phyloP scores from a whole-genome alignment of 768 basidiomycete species.

The Mycena metata region DNA sequence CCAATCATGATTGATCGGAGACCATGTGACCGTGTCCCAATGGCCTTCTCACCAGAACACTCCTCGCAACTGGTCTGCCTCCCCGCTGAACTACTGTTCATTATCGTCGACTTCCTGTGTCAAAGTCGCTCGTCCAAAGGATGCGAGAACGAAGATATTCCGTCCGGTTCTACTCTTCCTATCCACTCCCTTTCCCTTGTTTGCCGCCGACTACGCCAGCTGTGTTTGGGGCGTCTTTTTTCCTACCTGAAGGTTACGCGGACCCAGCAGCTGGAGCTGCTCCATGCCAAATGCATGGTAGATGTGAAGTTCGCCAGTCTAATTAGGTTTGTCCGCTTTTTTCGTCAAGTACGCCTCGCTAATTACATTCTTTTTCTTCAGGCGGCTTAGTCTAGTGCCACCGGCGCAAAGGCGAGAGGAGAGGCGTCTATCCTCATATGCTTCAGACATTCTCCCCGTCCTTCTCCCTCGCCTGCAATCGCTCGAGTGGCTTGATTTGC shows the following conservation, averaged over 20 bases:
- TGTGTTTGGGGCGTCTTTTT: constrained; percentile 5
- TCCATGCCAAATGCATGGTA: background rate
- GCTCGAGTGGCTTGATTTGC: background rate
- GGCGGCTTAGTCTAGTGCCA: background rate
- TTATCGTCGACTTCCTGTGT: background rate
- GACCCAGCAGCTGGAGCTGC: background rate
- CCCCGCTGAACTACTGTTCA: background rate
- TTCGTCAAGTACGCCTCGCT: too few relatives aligned
- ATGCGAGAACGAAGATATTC: background rate
- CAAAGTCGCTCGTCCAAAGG: background rate
- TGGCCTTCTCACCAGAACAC: too few relatives aligned
- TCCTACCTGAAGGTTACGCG: background rate
- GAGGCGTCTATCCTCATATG: too few relatives aligned
- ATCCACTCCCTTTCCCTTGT: background rate
- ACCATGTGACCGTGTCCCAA: background rate
- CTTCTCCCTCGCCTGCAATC: constrained; percentile 2
- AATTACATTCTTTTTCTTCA: background rate
- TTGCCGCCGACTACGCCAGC: constrained; percentile 5
- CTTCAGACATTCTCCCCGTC: background rate
- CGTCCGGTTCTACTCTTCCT: background rate
- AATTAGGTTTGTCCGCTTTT: background rate
- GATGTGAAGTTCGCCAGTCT: background rate
- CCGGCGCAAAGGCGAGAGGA: background rate
- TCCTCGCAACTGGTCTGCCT: background rate
- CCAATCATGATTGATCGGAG: background rate